Evolutionary conservation across 2,329 filamentous ascomycete species (phyloP).

Genomic region (Fusarium denticulatum): DNA sequence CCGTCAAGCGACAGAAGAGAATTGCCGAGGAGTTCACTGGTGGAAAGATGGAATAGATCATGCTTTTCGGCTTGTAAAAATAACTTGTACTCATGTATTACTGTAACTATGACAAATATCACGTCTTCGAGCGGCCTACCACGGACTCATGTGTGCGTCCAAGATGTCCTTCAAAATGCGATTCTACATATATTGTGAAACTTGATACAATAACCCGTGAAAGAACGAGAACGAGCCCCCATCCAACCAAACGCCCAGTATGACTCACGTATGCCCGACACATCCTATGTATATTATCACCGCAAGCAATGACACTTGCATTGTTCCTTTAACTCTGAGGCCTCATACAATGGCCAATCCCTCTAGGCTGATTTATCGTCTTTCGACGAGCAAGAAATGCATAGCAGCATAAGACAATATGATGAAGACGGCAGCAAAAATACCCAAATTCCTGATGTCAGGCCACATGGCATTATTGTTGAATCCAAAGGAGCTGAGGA

Average conservation of each 20-base stretch:
- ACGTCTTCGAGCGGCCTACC: slow-evolving; percentile 9
- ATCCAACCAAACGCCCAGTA: slow-evolving; percentile 30
- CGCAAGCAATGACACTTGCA: background rate
- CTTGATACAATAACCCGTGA: background rate
- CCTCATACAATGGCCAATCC: background rate
- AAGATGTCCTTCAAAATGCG: background rate
- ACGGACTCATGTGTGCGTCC: background rate
- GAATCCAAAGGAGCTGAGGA: slow-evolving; percentile 94
- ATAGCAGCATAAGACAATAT: slow-evolving; percentile 90
- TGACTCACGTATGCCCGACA: slow-evolving; percentile 4
- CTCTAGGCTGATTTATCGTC: slow-evolving; percentile 54
- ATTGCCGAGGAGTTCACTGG: slow-evolving; percentile 69
- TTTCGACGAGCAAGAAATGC: slow-evolving; percentile 93
- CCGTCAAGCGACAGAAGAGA: slow-evolving; percentile 62
- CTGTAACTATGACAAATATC: slow-evolving; percentile 31
- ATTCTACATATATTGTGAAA: slow-evolving; percentile 7
- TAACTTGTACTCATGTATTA: slow-evolving; percentile 41
- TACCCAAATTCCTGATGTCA: slow-evolving; percentile 82
- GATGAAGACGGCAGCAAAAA: slow-evolving; percentile 86
- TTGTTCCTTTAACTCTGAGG: slow-evolving; percentile 2
- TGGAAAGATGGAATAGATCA: slow-evolving; percentile 60
- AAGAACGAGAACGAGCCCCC: background rate
- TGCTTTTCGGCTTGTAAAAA: slow-evolving; percentile 39
- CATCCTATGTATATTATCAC: slow-evolving; percentile 4
- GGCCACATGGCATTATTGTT: slow-evolving; percentile 86